These are phyloP conservation scores for Neospermospora avenae DNA, from an alignment of 2,329 filamentous ascomycete genomes.

Conservation along the genomic window DNA sequence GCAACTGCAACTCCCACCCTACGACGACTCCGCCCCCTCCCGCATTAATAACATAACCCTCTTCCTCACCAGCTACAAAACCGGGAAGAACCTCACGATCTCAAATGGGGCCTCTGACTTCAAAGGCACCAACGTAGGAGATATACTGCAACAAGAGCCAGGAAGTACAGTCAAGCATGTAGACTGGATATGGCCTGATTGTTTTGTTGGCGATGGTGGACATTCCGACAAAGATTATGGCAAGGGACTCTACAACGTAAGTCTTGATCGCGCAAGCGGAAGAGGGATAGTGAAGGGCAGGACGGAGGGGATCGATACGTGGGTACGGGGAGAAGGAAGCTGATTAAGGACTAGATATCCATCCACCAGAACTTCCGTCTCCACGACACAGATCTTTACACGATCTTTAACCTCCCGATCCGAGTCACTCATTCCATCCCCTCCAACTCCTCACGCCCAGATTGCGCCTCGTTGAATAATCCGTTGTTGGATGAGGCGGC, in stretches of 20 bases:
- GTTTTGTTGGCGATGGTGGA: conserved; percentile 55
- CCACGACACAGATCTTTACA: conserved; percentile 62
- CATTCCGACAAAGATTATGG: conserved; percentile 43
- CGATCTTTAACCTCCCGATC: conserved; percentile 68
- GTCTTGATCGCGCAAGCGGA: neutral
- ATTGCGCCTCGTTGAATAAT: conserved; percentile 52
- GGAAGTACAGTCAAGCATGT: conserved; percentile 71
- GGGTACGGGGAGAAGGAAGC: too few relatives aligned
- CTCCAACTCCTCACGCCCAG: conserved; percentile 39
- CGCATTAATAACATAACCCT: conserved; percentile 62
- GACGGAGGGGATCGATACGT: too few relatives aligned
- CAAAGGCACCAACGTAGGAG: conserved; percentile 52
- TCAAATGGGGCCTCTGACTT: conserved; percentile 56
- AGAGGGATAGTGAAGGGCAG: conserved; percentile 9
- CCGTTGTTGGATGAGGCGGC: conserved; percentile 46
- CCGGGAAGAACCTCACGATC: conserved; percentile 64
- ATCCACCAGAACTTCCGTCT: conserved; percentile 68
- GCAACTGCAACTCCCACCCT: conserved; percentile 56
- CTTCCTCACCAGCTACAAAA: conserved; percentile 63
- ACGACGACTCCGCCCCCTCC: conserved; percentile 50
- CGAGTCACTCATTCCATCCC: conserved; percentile 63
- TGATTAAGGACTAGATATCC: conserved; percentile 49
- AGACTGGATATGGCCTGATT: conserved; percentile 69
- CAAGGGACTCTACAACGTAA: conserved; percentile 60
- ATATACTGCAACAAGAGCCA: conserved; percentile 61